These are phyloP conservation scores for Colletotrichum liriopes DNA, from an alignment of 2,329 filamentous ascomycete species.

Conservation along the genomic window DNA sequence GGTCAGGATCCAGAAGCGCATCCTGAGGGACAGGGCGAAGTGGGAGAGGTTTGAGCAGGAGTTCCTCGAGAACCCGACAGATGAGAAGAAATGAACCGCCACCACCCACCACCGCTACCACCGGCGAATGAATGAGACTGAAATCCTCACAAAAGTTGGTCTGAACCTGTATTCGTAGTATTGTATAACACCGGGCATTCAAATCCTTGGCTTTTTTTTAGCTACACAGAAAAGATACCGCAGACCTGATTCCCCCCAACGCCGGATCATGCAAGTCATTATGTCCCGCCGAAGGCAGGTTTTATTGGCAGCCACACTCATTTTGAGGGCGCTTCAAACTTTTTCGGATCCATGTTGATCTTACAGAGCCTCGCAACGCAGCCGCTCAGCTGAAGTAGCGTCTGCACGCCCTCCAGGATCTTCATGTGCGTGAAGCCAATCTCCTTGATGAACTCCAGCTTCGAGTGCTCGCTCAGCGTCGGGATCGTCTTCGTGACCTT, in stretches of 20 bases:
- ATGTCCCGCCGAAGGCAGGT: constrained; percentile 14
- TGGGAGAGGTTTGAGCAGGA: constrained; percentile 80
- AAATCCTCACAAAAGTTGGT: constrained; percentile 3
- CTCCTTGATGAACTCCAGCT: constrained; percentile 97
- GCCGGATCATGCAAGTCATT: constrained; percentile 51
- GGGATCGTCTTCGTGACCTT: constrained; percentile 96
- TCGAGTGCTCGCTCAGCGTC: constrained; percentile 92
- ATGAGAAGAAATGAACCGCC: constrained; percentile 48
- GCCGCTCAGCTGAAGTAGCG: constrained; percentile 91
- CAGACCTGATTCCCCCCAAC: constrained; percentile 48
- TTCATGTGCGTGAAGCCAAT: constrained; percentile 99
- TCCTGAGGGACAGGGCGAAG: constrained; percentile 75
- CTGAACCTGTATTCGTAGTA: constrained; percentile 26
- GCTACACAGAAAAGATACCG: constrained; percentile 24
- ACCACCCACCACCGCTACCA: not conserved
- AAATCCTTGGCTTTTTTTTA: constrained; percentile 31
- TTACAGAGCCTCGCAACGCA: constrained; percentile 93
- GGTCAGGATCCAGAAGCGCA: constrained; percentile 75
- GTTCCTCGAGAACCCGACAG: constrained; percentile 61
- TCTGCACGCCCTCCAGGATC: constrained; percentile 97
- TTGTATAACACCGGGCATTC: constrained; percentile 34
- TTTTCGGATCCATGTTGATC: constrained; percentile 95
- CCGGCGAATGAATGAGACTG: not conserved
- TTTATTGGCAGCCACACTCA: constrained; percentile 44
- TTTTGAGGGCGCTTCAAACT: constrained; percentile 71